Percentiles rank a stretch among this genome's conserved stretches.
phyloP scores from a whole-genome alignment of 2,329 filamentous ascomycete species.

The Myrmaecium sp. region DNA sequence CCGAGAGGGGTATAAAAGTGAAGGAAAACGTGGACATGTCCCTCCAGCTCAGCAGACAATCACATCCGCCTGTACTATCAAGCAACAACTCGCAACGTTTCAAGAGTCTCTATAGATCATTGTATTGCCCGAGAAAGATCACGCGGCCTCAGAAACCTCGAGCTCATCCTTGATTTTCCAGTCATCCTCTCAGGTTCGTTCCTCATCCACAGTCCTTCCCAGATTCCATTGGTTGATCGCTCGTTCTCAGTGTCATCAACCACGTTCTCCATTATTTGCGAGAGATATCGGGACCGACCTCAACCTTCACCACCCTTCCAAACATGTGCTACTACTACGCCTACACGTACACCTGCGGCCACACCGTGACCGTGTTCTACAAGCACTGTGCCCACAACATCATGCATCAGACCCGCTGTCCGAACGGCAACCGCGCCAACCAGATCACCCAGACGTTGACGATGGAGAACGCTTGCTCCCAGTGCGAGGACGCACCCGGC shows the following conservation, averaged over 20 bases:
- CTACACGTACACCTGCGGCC: slow-evolving; percentile 28
- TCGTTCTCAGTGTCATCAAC: not conserved
- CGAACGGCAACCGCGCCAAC: slow-evolving; percentile 7
- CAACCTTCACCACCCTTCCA: not conserved
- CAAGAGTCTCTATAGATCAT: too few relatives aligned
- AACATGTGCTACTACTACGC: slow-evolving; percentile 33
- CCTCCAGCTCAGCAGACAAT: too few relatives aligned
- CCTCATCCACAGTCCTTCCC: not conserved
- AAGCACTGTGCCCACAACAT: slow-evolving; percentile 15
- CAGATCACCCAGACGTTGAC: slow-evolving; percentile 21
- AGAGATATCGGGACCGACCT: not conserved
- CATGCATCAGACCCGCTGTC: slow-evolving; percentile 15
- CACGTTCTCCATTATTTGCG: not conserved
- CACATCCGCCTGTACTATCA: too few relatives aligned
- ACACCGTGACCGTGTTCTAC: slow-evolving; percentile 24
- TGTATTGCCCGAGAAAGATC: slow-evolving; percentile 7
- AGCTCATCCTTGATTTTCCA: slow-evolving; percentile 2
- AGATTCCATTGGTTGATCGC: not conserved
- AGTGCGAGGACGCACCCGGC: too few relatives aligned
- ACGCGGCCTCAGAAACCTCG: slow-evolving; percentile 8
- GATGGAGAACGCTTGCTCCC: slow-evolving; percentile 16
- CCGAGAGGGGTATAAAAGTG: too few relatives aligned
- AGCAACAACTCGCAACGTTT: too few relatives aligned
- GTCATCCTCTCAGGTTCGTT: not conserved
- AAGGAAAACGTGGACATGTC: too few relatives aligned